A percentile compares a stretch with the other conserved stretches of the same genome.
Conservation (phyloP, 225 moss, liverwort and hornwort genomes). For the Asterella californica region DNA sequence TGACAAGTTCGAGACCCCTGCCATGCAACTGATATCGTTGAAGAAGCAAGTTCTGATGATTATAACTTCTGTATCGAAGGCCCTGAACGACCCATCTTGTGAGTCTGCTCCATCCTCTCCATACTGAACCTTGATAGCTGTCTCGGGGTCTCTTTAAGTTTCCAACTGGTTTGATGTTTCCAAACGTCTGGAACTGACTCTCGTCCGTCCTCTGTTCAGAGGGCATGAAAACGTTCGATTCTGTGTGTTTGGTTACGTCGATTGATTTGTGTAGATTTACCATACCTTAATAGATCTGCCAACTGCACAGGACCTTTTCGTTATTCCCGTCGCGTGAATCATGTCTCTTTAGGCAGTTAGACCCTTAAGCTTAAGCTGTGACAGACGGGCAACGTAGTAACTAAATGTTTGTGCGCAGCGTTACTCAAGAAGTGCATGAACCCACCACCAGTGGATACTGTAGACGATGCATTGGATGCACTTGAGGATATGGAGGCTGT, state of each 20-base stretch:
- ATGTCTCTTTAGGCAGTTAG: too few relatives aligned
- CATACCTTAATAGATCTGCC: too few relatives aligned
- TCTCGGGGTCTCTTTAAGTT: neutral
- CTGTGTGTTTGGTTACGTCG: too few relatives aligned
- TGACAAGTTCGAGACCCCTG: slow-evolving; percentile 56
- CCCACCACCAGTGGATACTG: slow-evolving; percentile 44
- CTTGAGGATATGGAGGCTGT: slow-evolving; percentile 42
- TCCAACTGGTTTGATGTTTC: neutral
- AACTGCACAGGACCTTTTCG: too few relatives aligned
- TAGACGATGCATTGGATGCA: slow-evolving; percentile 50
- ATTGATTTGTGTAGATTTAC: too few relatives aligned
- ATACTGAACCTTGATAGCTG: neutral
- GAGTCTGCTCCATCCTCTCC: neutral
- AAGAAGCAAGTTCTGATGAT: slow-evolving; percentile 67
- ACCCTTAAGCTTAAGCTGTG: too few relatives aligned
- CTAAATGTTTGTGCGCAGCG: slow-evolving; percentile 27
- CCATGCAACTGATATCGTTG: slow-evolving; percentile 64
- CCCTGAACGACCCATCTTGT: slow-evolving; percentile 63
- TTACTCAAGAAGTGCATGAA: slow-evolving; percentile 63
- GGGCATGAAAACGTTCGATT: too few relatives aligned
- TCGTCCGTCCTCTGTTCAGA: too few relatives aligned
- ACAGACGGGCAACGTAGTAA: neutral
- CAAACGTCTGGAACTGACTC: neutral
- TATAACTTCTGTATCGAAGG: slow-evolving; percentile 54
- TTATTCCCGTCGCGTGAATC: too few relatives aligned